Conservation (phyloP, 1,284 basidiomycete genomes). For the Tremellales sp. region DNA sequence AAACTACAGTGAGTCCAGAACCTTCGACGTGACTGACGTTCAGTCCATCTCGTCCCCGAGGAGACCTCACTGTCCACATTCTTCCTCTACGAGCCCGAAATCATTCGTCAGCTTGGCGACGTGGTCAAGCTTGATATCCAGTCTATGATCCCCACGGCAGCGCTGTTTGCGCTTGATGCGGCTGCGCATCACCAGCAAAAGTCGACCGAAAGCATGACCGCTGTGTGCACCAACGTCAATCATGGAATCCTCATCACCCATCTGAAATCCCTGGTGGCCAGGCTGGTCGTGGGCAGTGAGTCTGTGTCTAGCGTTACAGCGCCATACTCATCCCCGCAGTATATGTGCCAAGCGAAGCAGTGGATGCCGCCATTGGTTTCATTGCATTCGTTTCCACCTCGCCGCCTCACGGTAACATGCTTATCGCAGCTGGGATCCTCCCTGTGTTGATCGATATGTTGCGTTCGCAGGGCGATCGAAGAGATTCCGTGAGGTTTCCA, state of each 20-base stretch:
- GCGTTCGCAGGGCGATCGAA: slow-evolving; percentile 55
- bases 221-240: slow-evolving; percentile 92
- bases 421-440: slow-evolving; percentile 94
- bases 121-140: slow-evolving; percentile 63
- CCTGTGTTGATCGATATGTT: slow-evolving; percentile 84
- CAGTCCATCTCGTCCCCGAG: slow-evolving; percentile 71
- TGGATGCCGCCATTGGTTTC: slow-evolving; percentile 81
- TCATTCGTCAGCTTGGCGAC: slow-evolving; percentile 82
- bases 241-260: slow-evolving; percentile 91
- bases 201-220: slow-evolving; percentile 79
- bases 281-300: slow-evolving; percentile 59
- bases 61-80: slow-evolving; percentile 71
- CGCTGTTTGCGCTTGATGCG: slow-evolving; percentile 84
- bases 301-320: not conserved
- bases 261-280: slow-evolving; percentile 70
- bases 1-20: slow-evolving; percentile 58
- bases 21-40: slow-evolving; percentile 7
- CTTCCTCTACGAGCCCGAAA: slow-evolving; percentile 87
- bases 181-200: slow-evolving; percentile 78
- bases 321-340: slow-evolving; percentile 17
- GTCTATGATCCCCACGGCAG: slow-evolving; percentile 68
- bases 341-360: slow-evolving; percentile 67
- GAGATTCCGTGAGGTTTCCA: slow-evolving; percentile 23
- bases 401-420: slow-evolving; percentile 80
- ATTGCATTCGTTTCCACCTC: slow-evolving; percentile 83